Evolutionary conservation across 495 filamentous ascomycete genomes (phyloP), one percentile per base, ranked within the genome.

Genomic region (Margaritispora aquatica): DNA sequence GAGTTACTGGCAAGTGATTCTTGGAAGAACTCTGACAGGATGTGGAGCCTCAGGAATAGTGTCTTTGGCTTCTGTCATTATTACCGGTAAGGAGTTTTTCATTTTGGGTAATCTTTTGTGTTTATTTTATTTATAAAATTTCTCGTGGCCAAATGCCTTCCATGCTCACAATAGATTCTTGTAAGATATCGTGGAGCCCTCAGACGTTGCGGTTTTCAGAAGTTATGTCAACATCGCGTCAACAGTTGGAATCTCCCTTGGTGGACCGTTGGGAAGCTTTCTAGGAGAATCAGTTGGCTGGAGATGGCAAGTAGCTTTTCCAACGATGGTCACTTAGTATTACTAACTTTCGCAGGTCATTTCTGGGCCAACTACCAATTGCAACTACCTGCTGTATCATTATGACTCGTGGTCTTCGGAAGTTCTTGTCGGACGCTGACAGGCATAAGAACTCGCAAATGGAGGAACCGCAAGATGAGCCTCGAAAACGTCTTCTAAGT

Each of bases 281-380:
- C 69, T 89, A 10, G 80, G 81, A n/a, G 84, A 86, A 58, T 77
- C 78, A 1, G 75, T 88, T 36, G 84, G 85, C 55, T 88, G 85
- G 85, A 73, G 85, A 68, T 88, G 84, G 84, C 83, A 53, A 34
- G 51, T 29, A 29, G 19, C n/a, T 53, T 34, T 27, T 53, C 27
- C 27, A n/a, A 34, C 2, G 27, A 53, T 21, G 26, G 29, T 27
- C n/a, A 26, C 27, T 7, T 26, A 29, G 27, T 20, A 20, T 53
- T 29, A 36, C 51, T 53, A 53, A 29, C 24, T 53, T 29, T 53
- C 22, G 26, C 13, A 73, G 71, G 70, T 64, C 66, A 1, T 73
- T 73, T 60, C 48, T 68, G 46, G 67, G 60, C 27, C 71, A 73
- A 61, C 55, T 66, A 8, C 70, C 70, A 13, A 38, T 70, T 24